A percentile compares a stretch with the other conserved stretches of the same genome.
These are phyloP conservation scores for Tulasnella sp. DNA, from an alignment of 768 basidiomycete species.

Conservation along the genomic window DNA sequence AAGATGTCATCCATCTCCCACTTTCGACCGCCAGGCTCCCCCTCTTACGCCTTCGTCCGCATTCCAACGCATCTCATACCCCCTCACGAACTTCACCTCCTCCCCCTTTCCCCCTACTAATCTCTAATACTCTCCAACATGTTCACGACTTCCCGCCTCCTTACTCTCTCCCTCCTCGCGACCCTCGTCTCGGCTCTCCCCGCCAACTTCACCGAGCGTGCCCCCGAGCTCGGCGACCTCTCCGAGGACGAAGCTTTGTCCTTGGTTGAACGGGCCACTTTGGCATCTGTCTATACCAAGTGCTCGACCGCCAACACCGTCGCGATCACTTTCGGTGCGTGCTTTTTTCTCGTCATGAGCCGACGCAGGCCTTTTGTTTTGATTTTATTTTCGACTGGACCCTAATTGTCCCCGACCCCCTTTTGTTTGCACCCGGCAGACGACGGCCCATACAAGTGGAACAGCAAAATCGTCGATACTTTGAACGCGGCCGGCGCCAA, in stretches of 20 bases:
- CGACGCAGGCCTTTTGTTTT: neutral
- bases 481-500: neutral
- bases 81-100: neutral
- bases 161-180: neutral
- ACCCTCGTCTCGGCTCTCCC: neutral
- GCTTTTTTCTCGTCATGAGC: neutral
- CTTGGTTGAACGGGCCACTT: neutral
- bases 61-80: neutral
- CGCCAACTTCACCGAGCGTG: neutral
- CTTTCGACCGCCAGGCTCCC: neutral
- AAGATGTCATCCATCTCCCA: neutral
- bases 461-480: conserved; percentile 4
- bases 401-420: neutral
- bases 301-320: conserved; percentile 1
- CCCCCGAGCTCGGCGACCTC: neutral
- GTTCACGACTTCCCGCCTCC: neutral
- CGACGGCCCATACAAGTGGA: conserved; percentile 34
- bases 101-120: neutral
- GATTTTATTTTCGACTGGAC: conserved; percentile 5
- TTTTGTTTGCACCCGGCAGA: conserved; percentile 16
- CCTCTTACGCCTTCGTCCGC: neutral
- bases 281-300: conserved; percentile 9
- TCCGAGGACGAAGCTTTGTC: neutral
- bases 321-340: neutral
- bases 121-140: neutral